Evolutionary conservation across 768 basidiomycete genomes (phyloP).

Genomic region (Mrakia hoshinonis): DNA sequence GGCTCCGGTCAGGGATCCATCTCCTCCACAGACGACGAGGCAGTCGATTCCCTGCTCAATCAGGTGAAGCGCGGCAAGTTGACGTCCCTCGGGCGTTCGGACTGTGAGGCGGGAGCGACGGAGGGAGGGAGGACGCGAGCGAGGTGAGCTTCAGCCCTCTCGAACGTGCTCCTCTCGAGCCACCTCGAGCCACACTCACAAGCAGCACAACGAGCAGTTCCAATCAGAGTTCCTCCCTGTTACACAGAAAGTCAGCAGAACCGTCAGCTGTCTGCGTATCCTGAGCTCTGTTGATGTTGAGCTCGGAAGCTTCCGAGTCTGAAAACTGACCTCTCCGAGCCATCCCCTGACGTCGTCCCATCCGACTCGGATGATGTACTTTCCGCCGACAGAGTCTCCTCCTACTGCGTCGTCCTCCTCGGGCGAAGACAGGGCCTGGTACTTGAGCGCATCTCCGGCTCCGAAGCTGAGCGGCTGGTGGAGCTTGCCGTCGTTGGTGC

Average conservation of each 20-base stretch:
- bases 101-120: conserved; percentile 45
- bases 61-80: conserved; percentile 79
- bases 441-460: conserved; percentile 45
- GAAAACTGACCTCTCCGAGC: conserved; percentile 66
- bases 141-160: conserved; percentile 17
- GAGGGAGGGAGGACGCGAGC: neutral
- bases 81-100: conserved; percentile 76
- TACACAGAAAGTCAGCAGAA: neutral
- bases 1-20: conserved; percentile 92
- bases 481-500: conserved; percentile 48
- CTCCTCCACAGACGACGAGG: conserved; percentile 92
- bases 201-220: conserved; percentile 71
- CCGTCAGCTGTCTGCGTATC: neutral
- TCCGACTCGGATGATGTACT: conserved; percentile 52
- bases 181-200: conserved; percentile 1
- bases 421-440: conserved; percentile 59
- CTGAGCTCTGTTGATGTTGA: neutral
- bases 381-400: conserved; percentile 39
- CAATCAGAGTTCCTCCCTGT: conserved; percentile 89
- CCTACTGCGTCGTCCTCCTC: conserved; percentile 33
- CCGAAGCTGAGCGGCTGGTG: conserved; percentile 40
- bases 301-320: neutral
- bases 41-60: conserved; percentile 96
- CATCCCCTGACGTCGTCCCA: conserved; percentile 97
- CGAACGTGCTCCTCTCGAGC: conserved; percentile 31